These are phyloP conservation scores for Peronospora destructor DNA, from an alignment of 352 stramenopile species.

Conservation along the genomic window DNA sequence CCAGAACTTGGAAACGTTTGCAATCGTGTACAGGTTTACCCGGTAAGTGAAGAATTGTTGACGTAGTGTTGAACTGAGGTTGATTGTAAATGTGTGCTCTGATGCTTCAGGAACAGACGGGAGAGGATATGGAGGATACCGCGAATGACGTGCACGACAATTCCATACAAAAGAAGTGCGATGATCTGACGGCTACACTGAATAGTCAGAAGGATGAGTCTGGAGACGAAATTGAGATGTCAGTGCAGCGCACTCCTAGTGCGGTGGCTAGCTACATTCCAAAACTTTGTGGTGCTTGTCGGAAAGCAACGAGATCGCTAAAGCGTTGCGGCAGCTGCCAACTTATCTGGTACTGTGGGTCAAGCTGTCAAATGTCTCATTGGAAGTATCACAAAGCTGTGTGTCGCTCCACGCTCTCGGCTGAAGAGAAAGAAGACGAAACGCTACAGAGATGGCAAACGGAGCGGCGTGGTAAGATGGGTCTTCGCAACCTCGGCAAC, in stretches of 20 bases:
- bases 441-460: slow-evolving; percentile 34
- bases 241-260: slow-evolving; percentile 27
- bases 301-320: slow-evolving; percentile 33
- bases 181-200: slow-evolving; percentile 3
- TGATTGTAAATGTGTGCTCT: slow-evolving; percentile 3
- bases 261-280: slow-evolving; percentile 25
- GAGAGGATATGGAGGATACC: slow-evolving; percentile 20
- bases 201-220: slow-evolving; percentile 20
- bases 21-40: slow-evolving; percentile 75
- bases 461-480: slow-evolving; percentile 70
- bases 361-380: slow-evolving; percentile 63
- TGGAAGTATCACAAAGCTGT: slow-evolving; percentile 76
- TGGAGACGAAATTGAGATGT: slow-evolving; percentile 17
- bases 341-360: slow-evolving; percentile 71
- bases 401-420: slow-evolving; percentile 36
- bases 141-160: slow-evolving; percentile 5
- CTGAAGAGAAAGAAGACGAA: slow-evolving; percentile 38
- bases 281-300: slow-evolving; percentile 66
- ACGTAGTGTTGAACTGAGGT: background rate
- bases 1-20: slow-evolving; percentile 45
- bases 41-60: slow-evolving; percentile 21
- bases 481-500: slow-evolving; percentile 71
- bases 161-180: slow-evolving; percentile 11
- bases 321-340: slow-evolving; percentile 76
- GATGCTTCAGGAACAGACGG: slow-evolving; percentile 34